These are phyloP conservation scores for Aspergillus biplanus DNA, from an alignment of 495 filamentous ascomycete genomes.

Conservation along the genomic window DNA sequence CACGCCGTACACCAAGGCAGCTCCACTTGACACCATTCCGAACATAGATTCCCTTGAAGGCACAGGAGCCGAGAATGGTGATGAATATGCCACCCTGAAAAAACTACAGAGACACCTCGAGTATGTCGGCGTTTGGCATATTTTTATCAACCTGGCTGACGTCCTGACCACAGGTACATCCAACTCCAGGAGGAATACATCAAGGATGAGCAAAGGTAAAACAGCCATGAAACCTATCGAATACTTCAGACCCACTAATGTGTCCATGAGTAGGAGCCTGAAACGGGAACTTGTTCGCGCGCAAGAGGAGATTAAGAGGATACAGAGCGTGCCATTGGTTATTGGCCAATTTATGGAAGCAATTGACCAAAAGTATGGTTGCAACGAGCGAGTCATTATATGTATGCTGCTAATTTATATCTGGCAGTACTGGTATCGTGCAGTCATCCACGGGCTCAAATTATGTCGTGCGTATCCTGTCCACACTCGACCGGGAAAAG, in stretches of 20 bases:
- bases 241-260: background rate
- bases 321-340: slow-evolving; percentile 95
- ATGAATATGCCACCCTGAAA: slow-evolving; percentile 95
- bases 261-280: slow-evolving; percentile 67
- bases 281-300: slow-evolving; percentile 96
- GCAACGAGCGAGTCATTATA: background rate
- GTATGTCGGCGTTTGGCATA: slow-evolving; percentile 48
- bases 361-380: slow-evolving; percentile 93
- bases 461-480: slow-evolving; percentile 97
- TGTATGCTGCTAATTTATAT: slow-evolving; percentile 29
- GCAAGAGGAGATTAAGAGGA: slow-evolving; percentile 99
- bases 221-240: background rate
- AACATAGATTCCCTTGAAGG: slow-evolving; percentile 90
- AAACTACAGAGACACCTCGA: slow-evolving; percentile 94
- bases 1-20: slow-evolving; percentile 75
- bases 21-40: slow-evolving; percentile 77
- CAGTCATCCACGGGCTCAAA: slow-evolving; percentile 98
- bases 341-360: slow-evolving; percentile 99
- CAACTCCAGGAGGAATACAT: slow-evolving; percentile 99
- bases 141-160: slow-evolving; percentile 34
- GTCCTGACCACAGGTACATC: slow-evolving; percentile 68
- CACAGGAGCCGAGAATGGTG: slow-evolving; percentile 75
- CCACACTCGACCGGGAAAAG: slow-evolving; percentile 95
- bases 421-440: slow-evolving; percentile 87
- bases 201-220: slow-evolving; percentile 97